Evolutionary conservation across 176 grass and related monocot species (phyloP), one percentile per base, ranked within the genome.

Genomic region (Musa beccarii): DNA sequence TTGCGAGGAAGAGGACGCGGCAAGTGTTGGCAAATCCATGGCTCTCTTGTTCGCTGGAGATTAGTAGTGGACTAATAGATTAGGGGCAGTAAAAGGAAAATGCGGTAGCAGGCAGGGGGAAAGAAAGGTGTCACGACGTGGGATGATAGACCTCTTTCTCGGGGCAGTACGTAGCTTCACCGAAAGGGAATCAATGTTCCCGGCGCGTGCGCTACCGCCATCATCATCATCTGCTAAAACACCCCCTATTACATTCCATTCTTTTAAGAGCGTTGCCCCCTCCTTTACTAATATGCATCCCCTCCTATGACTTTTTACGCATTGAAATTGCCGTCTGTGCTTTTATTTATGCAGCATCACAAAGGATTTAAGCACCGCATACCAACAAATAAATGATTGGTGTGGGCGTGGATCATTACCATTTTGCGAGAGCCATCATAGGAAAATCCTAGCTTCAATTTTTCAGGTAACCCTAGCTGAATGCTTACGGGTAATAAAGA

Each of bases 211-310:
- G 49, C 68, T 70, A 20, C 16, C 68, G 34, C 68, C 68, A 70
- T 70, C 68, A 70, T 68, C 25, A 62, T 29, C 10, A 3, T 66
- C 63, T 66, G 63, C 63, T 66, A 70, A 70, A 51, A 16, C 11
- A n/a, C 63, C 1, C 34, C 43, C 67, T 34, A 69, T 69, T 51
- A 50, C 67, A 57, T 9, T 69, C 67, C 68, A 51, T 70, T 70
- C 68, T 70, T 70, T 70, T 70, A 51, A 70, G 68, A 51, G 15
- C 28, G 20, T 17, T 69, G 67, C 34, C 19, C 67, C 67, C 66
- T 49, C 34, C 34, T 43, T 43, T 43, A 43, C 29, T 68, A 68
- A 12, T 68, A 43, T n/a, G 13, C 66, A 43, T 68, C 66, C 1
- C 65, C 26, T 34, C 65, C 66, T 43, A 9, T 15, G 7, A 34